These are phyloP conservation scores for Goniomonas avonlea DNA, from an alignment of 78 protist species.

Conservation along the genomic window DNA sequence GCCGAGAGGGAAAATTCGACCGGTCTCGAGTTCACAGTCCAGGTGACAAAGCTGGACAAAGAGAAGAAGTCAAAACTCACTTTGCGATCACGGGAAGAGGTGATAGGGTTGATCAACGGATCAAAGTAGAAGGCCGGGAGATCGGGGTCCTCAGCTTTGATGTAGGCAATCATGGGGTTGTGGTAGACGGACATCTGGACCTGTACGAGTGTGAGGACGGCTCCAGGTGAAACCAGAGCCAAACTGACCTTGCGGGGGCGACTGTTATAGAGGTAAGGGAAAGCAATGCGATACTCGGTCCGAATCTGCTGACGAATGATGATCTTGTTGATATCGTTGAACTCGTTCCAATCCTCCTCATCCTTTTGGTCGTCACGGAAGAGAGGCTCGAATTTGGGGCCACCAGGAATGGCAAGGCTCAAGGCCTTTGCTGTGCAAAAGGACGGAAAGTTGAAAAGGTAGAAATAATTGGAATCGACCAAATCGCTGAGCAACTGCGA, in stretches of 20 bases:
- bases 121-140: constrained; percentile 91
- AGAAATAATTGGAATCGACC: constrained; percentile 87
- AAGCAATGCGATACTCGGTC: constrained; percentile 95
- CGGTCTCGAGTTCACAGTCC: no score
- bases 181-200: constrained; percentile 72
- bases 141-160: constrained; percentile 85
- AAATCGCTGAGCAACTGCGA: constrained; percentile 83
- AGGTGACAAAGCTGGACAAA: no score
- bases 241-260: constrained; percentile 83
- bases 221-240: constrained; percentile 64
- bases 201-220: constrained; percentile 34
- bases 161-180: constrained; percentile 65
- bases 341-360: constrained; percentile 81
- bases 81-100: no score
- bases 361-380: constrained; percentile 77
- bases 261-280: constrained; percentile 94
- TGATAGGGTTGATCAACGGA: constrained; percentile 87
- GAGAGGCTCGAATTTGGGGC: constrained; percentile 99
- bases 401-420: constrained; percentile 97
- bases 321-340: constrained; percentile 96
- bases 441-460: constrained; percentile 84
- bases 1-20: no score
- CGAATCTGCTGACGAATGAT: constrained; percentile 91
- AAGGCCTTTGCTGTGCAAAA: constrained; percentile 98
- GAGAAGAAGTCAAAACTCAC: not conserved